A percentile compares a stretch with the other conserved stretches of the same genome.
These are phyloP conservation scores for Forsythia viridissima DNA, from an alignment of 257 asterid genomes.

Conservation along the genomic window DNA sequence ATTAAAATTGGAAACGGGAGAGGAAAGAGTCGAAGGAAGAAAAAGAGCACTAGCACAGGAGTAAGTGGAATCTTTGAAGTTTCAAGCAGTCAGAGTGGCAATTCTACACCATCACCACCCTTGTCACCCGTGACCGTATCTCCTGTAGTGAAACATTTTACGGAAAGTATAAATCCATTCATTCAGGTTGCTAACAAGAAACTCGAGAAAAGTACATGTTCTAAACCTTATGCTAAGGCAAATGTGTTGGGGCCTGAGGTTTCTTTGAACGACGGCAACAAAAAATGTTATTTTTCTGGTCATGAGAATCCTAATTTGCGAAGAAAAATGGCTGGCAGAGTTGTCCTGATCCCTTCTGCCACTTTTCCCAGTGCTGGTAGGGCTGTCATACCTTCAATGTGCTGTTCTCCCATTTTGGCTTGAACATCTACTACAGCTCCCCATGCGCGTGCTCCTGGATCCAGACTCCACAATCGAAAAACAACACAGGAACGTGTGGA, in stretches of 20 bases:
- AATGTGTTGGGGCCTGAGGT: conserved; percentile 31
- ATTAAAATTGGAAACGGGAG: conserved; percentile 67
- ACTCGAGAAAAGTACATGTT: conserved; percentile 28
- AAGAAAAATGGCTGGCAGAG: conserved; percentile 35
- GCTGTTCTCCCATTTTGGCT: conserved; percentile 43
- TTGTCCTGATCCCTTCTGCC: conserved; percentile 65
- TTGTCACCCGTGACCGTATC: conserved; percentile 54
- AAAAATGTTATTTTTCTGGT: conserved; percentile 21
- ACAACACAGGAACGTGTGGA: conserved; percentile 33
- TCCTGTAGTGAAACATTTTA: conserved; percentile 36
- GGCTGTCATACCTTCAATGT: conserved; percentile 37
- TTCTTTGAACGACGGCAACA: conserved; percentile 18
- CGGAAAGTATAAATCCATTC: conserved; percentile 40
- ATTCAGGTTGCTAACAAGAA: conserved; percentile 17
- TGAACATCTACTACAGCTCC: conserved; percentile 56
- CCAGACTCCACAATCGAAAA: conserved; percentile 37
- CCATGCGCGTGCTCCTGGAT: conserved; percentile 81
- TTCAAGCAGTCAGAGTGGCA: conserved; percentile 86
- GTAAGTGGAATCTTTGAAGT: conserved; percentile 49
- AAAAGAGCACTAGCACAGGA: conserved; percentile 47
- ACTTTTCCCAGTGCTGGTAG: conserved; percentile 49
- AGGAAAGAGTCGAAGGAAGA: conserved; percentile 71
- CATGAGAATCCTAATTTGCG: conserved; percentile 38
- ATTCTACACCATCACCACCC: conserved; percentile 89
- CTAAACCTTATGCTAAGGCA: conserved; percentile 32